Base-by-base conservation (phyloP, 2,329 filamentous ascomycete genomes). In the Xylariomycetidae sp. region DNA sequence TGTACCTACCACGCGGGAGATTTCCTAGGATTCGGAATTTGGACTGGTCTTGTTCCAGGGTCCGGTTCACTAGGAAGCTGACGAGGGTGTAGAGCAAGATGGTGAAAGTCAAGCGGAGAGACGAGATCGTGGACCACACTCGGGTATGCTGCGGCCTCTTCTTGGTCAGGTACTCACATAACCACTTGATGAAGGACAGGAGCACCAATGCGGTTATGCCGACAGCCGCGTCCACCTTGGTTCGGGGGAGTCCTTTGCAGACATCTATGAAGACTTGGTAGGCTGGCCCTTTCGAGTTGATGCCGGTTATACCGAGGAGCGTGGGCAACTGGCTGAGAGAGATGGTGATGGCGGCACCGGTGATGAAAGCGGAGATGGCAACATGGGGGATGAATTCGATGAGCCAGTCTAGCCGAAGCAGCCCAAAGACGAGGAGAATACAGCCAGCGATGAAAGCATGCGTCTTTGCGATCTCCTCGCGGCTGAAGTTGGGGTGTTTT, bases 61-160 rank as follows among this genome's bases (percentile, higher is more conserved):
- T 58, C 19, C 81, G 61, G 55, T 87, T 87, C 45, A 74, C 74
- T 7, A 83, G 72, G 42, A 74, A 85, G 58, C 82, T 85, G 55
- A 90, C 82, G 47, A 84, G 65, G 6, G 83, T 85, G 61, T 89
- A 90, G 2, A 92, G 69, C 27, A 90, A 61, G 40, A 92, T 87
- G 46, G 89, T 80, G 52, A 92, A 88, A 2, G 77, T 82, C 5
- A 84, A 86, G 23, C 85, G 78, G 23, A 92, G 69, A 0, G 86
- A 90, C 13, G 78, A 82, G 32, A 80, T 58, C 64, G 90, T 89
- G 62, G 90, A 90, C 68, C 76, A 88, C 1, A 75, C 49, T 69
- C 85, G 87, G 37, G 76, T 71, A 31, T 70, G 70, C 2, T 69
- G 61, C 3, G 85, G 83, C 45, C 82, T 70, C 54, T 71, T 79